Evolutionary conservation across 352 stramenopile genomes (phyloP), one percentile per base, ranked within the genome.

Genomic region (Pythium scleroteichum): DNA sequence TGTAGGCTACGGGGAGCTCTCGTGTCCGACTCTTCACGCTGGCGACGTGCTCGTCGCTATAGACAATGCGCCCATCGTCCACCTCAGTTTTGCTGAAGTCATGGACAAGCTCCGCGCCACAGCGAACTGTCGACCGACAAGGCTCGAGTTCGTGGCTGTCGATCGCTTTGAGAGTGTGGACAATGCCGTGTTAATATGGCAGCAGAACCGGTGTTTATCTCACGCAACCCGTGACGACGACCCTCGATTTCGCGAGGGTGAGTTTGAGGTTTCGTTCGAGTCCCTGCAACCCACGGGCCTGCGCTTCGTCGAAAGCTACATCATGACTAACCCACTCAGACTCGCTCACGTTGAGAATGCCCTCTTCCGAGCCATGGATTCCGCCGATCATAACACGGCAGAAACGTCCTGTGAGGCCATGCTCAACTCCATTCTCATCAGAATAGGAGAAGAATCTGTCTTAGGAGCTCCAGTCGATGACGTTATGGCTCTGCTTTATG

Each of bases 21-120:
- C 49, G 32, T 76, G 50, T 46, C 67, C 72, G 40, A 62, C 62
- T 22, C 61, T 80, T 13, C 23, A 53, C 10, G 38, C 35, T 19
- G 72, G 73, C 17, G 70, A 78, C 13, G 62, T 81, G 26, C 57
- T 81, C 14, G 69, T 81, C 4, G 50, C 69, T 19, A 65, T 78
- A 46, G 69, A 73, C 48, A 33, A 46, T 7, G 35, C 44, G 19
- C 27, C 55, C 12, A 41, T 76, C 3, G 22, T 55, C 1, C 57
- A 64, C 2, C 29, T 66, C 19, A 29, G 50, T 4, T 80, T 78
- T 50, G 19, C 42, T 1, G 62, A 72, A 14, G 58, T 78, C 32
- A 78, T 78, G 72, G 12, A 29, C 5, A 49, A 50, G 13, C 48
- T 80, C 2, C 63, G 53, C 22, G 59, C 62, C 9, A 64, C 66